These are phyloP conservation scores for Beauveria rudraprayagi DNA, from an alignment of 2,329 filamentous ascomycete species.

Conservation along the genomic window DNA sequence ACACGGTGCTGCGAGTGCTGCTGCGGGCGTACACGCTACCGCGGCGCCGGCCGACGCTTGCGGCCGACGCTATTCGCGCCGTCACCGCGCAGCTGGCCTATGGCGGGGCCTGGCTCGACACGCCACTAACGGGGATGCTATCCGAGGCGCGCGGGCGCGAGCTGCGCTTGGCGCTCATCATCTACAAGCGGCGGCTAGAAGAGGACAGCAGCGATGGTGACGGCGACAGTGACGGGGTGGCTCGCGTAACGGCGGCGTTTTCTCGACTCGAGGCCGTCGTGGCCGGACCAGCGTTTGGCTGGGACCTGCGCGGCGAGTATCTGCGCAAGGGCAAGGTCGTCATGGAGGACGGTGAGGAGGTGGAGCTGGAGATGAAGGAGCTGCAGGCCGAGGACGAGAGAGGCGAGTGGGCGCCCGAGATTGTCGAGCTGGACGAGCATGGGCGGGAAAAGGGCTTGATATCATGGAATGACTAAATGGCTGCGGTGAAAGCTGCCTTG, in stretches of 20 bases:
- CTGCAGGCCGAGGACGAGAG: conserved; percentile 46
- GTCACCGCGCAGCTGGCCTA: conserved; percentile 49
- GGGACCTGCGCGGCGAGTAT: conserved; percentile 47
- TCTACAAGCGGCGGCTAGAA: conserved; percentile 47
- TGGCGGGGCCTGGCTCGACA: conserved; percentile 39
- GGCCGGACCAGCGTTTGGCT: conserved; percentile 38
- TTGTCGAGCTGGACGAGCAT: conserved; percentile 44
- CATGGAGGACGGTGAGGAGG: conserved; percentile 45
- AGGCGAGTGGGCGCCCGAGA: conserved; percentile 44
- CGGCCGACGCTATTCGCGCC: conserved; percentile 37
- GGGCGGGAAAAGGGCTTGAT: conserved; percentile 45
- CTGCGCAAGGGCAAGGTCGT: conserved; percentile 39
- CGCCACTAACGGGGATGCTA: conserved; percentile 33
- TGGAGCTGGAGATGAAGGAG: conserved; percentile 39
- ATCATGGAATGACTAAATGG: conserved; percentile 33
- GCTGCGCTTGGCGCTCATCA: conserved; percentile 40
- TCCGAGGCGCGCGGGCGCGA: conserved; percentile 23
- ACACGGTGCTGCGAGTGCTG: conserved; percentile 42
- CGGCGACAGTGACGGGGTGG: conserved; percentile 30
- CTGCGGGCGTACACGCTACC: conserved; percentile 43
- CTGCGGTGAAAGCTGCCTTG: no score
- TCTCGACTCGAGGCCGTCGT: conserved; percentile 24
- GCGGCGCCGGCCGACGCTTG: conserved; percentile 33
- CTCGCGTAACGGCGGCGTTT: conserved; percentile 32
- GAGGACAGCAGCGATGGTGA: conserved; percentile 29